A percentile compares a stretch with the other conserved stretches of the same genome.
phyloP scores from a whole-genome alignment of 1,139 yeast species.

The Yamadazyma songkhlaensis region DNA sequence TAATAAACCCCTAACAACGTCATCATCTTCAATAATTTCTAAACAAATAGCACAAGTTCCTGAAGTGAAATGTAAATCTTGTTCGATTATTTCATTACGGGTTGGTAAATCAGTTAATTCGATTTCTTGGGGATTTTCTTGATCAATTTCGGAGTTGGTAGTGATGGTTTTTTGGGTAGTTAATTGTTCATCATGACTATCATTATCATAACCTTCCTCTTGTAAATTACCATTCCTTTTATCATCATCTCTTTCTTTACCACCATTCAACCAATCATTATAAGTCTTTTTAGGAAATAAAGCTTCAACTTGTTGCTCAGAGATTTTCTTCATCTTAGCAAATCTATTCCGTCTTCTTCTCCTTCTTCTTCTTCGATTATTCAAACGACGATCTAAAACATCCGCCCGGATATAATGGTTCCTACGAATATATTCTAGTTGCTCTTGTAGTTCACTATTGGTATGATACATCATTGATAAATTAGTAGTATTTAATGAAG shows the following conservation, averaged over 20 bases:
- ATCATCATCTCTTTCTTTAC: conserved; percentile 40
- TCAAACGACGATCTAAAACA: conserved; percentile 25
- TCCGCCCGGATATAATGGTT: conserved; percentile 32
- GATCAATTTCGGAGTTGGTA: not conserved
- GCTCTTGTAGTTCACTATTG: conserved; percentile 33
- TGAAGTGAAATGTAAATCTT: conserved; percentile 52
- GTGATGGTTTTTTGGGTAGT: not conserved
- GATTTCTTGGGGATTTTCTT: conserved; percentile 3
- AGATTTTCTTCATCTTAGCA: conserved; percentile 50
- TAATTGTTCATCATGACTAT: conserved; percentile 3
- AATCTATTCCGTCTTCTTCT: conserved; percentile 39
- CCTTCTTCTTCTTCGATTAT: conserved; percentile 22
- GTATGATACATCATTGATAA: conserved; percentile 13
- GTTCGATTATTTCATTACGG: conserved; percentile 3
- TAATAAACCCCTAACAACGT: conserved; percentile 64
- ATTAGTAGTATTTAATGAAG: conserved; percentile 3
- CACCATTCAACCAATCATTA: conserved; percentile 59
- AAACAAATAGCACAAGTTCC: conserved; percentile 84
- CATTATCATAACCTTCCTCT: conserved; percentile 22
- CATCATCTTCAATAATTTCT: conserved; percentile 61
- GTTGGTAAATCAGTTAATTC: conserved; percentile 4
- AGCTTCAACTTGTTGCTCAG: conserved; percentile 60
- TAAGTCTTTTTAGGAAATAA: conserved; percentile 67
- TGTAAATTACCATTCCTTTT: conserved; percentile 32
- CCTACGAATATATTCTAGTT: conserved; percentile 32